phyloP scores from a whole-genome alignment of 768 basidiomycete species.

The Saitozyma sp. region DNA sequence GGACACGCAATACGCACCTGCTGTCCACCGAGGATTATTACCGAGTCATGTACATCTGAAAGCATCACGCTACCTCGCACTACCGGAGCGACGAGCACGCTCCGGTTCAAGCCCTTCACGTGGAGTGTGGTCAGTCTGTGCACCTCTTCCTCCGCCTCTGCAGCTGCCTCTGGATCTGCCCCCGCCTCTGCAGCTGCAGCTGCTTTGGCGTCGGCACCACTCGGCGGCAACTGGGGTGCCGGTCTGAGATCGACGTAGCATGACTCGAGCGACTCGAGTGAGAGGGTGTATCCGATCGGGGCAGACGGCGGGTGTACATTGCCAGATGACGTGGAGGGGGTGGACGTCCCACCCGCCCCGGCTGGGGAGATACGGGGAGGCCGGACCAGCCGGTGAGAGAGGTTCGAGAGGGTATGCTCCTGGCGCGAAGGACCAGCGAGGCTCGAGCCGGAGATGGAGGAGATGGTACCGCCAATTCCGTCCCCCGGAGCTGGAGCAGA shows the following conservation, averaged over 20 bases:
- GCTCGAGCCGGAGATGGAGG: no score
- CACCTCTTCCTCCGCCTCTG: background rate
- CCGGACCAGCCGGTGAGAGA: background rate
- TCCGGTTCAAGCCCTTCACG: conserved; percentile 62
- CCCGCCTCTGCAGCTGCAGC: background rate
- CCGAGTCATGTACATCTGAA: conserved; percentile 64
- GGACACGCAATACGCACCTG: conserved; percentile 60
- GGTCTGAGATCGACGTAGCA: conserved; percentile 69
- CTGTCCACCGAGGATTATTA: conserved; percentile 72
- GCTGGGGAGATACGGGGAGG: background rate
- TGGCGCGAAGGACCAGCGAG: background rate
- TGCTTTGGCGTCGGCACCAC: no score
- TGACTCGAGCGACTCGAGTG: conserved; percentile 65
- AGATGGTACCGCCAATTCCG: no score
- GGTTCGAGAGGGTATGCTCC: background rate
- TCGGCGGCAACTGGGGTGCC: background rate
- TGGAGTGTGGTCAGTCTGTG: conserved; percentile 60
- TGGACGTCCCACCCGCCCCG: no score
- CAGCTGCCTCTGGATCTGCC: background rate
- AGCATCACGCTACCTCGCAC: conserved; percentile 73
- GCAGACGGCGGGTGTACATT: background rate
- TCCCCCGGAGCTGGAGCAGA: background rate
- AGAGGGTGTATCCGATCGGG: conserved; percentile 51
- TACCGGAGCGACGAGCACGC: conserved; percentile 66
- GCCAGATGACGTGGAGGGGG: no score